Evolutionary conservation across 192 early-diverging fungal genomes (phyloP).

Genomic region (Podila verticillata): DNA sequence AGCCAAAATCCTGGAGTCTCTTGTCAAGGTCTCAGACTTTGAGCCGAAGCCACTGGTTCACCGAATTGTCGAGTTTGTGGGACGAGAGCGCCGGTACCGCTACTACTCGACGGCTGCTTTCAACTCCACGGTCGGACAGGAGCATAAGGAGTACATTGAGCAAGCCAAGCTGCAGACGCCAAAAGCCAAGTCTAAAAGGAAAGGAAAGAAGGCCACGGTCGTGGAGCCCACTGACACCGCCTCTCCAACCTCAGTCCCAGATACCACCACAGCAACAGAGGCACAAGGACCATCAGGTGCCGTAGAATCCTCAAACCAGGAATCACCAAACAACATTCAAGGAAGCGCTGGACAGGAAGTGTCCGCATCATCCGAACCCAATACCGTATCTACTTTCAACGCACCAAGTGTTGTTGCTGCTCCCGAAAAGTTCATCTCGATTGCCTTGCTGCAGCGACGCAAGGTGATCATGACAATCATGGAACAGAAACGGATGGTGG

Average conservation of each 20-base stretch:
- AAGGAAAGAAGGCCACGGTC: neutral
- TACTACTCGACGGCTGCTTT: slow-evolving; percentile 61
- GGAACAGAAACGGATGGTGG: slow-evolving; percentile 50
- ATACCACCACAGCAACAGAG: neutral
- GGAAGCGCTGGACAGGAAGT: neutral
- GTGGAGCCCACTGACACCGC: neutral
- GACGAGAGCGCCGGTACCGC: slow-evolving; percentile 69
- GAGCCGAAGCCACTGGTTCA: slow-evolving; percentile 43
- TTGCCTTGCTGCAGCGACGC: slow-evolving; percentile 26
- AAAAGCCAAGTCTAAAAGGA: neutral
- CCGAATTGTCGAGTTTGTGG: slow-evolving; percentile 67
- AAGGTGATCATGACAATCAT: slow-evolving; percentile 44
- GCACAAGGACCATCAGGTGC: neutral
- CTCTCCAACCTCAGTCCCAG: too few species aligned
- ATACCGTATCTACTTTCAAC: neutral
- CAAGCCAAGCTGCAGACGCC: slow-evolving; percentile 6
- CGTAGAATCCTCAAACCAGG: too few species aligned
- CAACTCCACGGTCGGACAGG: slow-evolving; percentile 25
- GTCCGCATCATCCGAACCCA: neutral
- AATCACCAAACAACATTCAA: neutral
- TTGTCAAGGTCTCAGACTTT: slow-evolving; percentile 52
- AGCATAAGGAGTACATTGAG: slow-evolving; percentile 36
- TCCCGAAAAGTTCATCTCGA: slow-evolving; percentile 31
- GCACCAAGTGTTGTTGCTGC: neutral
- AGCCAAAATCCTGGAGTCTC: slow-evolving; percentile 54